Evolutionary conservation across 257 asterid species (phyloP), one percentile per base, ranked within the genome.

Genomic region (Linaria vulgaris): DNA sequence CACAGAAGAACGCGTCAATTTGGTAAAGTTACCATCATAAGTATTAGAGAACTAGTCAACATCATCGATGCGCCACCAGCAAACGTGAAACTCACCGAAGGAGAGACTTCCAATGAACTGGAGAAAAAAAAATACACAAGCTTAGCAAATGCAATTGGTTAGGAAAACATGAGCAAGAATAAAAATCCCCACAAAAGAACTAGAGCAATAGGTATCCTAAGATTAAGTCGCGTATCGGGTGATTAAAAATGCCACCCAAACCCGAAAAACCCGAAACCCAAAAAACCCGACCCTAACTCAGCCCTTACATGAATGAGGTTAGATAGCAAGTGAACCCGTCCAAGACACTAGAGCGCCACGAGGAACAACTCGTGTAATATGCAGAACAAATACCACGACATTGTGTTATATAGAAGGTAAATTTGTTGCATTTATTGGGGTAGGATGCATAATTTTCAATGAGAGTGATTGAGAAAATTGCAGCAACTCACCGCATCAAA

Each of bases 21-120:
- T 1, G 37, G 14, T 10, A 30, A 11, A 55, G 44, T n/a, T n/a
- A n/a, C n/a, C n/a, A n/a, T n/a, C n/a, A n/a, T n/a, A n/a, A n/a
- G n/a, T n/a, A n/a, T n/a, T n/a, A n/a, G n/a, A n/a, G n/a, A n/a
- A n/a, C n/a, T n/a, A n/a, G n/a, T n/a, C n/a, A 92, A 74, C n/a
- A 76, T 45, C 99, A 92, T 89, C 44, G 97, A 76, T 41, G 82
- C 95, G 69, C 97, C 97, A 57, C 94, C 95, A 22, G 87, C 91
- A 66, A 92, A 92, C 77, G 79, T 83, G 30, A 92, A 77, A 81
- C 81, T 80, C 63, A 92, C 95, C 11, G 50, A 65, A 52, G 99
- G 99, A 77, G 90, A 94, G 67, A 73, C 73, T 25, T 80, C 87
- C 6, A 88, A 79, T 63, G 87, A 48, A 60, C 97, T 89, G 63